Conservation (phyloP, 108 stramenopile genomes). For the Discostella pseudostelligera region DNA sequence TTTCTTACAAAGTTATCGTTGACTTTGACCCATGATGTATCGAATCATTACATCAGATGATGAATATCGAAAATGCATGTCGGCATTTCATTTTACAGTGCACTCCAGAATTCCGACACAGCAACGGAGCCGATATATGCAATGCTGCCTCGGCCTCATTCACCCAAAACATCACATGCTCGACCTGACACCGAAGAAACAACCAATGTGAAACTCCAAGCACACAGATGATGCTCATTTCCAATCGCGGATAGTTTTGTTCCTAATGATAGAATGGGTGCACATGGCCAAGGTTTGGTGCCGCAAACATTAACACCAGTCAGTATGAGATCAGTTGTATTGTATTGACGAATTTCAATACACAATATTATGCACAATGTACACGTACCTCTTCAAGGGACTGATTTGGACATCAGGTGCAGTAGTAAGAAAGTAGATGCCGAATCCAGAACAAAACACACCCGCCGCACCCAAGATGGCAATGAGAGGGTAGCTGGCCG, state of each 20-base stretch:
- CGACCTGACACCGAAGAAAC: not conserved
- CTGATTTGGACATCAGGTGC: conserved; percentile 37
- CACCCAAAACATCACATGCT: not conserved
- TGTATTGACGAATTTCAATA: not conserved
- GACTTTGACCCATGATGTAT: too few species aligned
- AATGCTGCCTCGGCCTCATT: too few species aligned
- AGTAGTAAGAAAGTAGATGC: conserved; percentile 18
- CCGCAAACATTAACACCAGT: not conserved
- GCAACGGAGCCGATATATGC: too few species aligned
- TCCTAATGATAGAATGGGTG: not conserved
- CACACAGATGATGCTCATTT: not conserved
- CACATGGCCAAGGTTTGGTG: not conserved
- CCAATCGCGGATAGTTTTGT: conserved; percentile 11
- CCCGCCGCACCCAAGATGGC: conserved; percentile 22
- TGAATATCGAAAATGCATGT: too few species aligned
- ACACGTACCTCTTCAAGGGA: conserved; percentile 33
- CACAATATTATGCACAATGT: not conserved
- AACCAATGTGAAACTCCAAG: not conserved
- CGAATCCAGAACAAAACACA: conserved; percentile 21
- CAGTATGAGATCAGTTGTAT: too few species aligned
- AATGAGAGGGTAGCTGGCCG: conserved; percentile 31
- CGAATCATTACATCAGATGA: too few species aligned
- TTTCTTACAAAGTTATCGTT: too few species aligned
- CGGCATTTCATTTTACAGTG: too few species aligned
- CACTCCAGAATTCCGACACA: too few species aligned